Percentiles rank a stretch among this genome's conserved stretches.
phyloP scores from a whole-genome alignment of 2,329 filamentous ascomycete genomes.

The Boeremia lycopersici region DNA sequence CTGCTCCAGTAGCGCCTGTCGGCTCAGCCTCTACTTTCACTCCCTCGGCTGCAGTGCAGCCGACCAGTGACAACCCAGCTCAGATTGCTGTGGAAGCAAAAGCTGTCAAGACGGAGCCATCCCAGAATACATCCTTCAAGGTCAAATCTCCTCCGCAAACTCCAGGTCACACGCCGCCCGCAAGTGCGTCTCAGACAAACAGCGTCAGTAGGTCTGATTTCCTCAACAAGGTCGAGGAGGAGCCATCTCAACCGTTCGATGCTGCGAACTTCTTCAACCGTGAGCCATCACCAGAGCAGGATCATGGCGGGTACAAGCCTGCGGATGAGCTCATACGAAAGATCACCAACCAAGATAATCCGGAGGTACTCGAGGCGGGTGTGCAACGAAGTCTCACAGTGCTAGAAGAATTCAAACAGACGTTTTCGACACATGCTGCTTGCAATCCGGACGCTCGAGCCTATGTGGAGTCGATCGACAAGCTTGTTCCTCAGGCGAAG shows the following conservation, averaged over 20 bases:
- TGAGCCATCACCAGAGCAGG: constrained; percentile 14
- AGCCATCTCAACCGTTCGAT: constrained; percentile 19
- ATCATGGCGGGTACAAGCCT: constrained; percentile 8
- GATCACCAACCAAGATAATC: constrained; percentile 39
- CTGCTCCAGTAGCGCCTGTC: not conserved
- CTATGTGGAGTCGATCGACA: constrained; percentile 52
- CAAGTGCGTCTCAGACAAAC: not conserved
- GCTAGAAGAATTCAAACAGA: constrained; percentile 42
- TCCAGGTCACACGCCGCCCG: not conserved
- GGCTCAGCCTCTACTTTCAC: not conserved
- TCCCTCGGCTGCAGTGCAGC: not conserved
- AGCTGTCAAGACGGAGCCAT: not conserved
- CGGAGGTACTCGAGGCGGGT: constrained; percentile 48
- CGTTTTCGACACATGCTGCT: not conserved
- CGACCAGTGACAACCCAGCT: not conserved
- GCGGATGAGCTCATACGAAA: constrained; percentile 33
- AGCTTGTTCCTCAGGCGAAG: constrained; percentile 48
- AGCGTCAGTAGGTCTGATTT: not conserved
- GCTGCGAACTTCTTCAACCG: constrained; percentile 25
- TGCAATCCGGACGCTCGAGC: constrained; percentile 38
- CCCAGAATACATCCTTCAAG: not conserved
- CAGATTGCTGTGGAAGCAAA: not conserved
- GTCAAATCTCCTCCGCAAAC: not conserved
- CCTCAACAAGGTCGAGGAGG: not conserved
- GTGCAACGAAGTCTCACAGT: constrained; percentile 48